Evolutionary conservation across 1,284 basidiomycete genomes (phyloP), one percentile per base, ranked within the genome.

Genomic region (Pseudozyma hubeiensis): DNA sequence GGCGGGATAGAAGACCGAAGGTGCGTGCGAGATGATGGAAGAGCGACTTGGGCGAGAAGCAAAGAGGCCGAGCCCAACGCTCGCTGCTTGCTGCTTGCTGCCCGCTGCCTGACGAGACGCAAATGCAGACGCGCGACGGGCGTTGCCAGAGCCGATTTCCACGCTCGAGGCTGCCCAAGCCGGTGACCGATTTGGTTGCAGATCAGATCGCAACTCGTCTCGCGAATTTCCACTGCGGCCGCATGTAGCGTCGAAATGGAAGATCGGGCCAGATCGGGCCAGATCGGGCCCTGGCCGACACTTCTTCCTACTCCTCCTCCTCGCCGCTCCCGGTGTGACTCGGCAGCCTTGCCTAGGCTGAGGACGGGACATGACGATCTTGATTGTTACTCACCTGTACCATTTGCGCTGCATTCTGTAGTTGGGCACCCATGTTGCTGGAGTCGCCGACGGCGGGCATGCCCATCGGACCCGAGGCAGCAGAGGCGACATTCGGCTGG

Each of bases 1-100:
- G 56, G 63, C 56, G 56, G 52, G 13, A 47, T 59, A 59, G 63
- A 65, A 65, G 56, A 65, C 56, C 63, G 63, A 59, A 59, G 52
- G 51, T 24, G 44, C 34, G 57, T 60, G 56, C 52, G 55, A 65
- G 53, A 65, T 65, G 63, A 65, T 65, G 63, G 56, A 55, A 59
- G 63, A 54, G 56, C 63, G 53, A 48, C 24, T 47, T 17, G 17
- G 41, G 50, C 43, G 50, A 31, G 41, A 30, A 16, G 24, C 43
- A 47, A 40, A 31, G 29, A 19, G 48, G 29, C 53, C 33, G 50
- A 53, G 54, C 53, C 54, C 52, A 46, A 11, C 24, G 24, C 24
- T 24, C 24, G 24, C 24, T 24, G 24, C 31, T 37, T 37, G 35
- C 8, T 14, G 35, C 35, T 37, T 10, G 5, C 35, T 37, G 9